phyloP scores from a whole-genome alignment of 208 protist genomes.

The Crithidia expoeki region DNA sequence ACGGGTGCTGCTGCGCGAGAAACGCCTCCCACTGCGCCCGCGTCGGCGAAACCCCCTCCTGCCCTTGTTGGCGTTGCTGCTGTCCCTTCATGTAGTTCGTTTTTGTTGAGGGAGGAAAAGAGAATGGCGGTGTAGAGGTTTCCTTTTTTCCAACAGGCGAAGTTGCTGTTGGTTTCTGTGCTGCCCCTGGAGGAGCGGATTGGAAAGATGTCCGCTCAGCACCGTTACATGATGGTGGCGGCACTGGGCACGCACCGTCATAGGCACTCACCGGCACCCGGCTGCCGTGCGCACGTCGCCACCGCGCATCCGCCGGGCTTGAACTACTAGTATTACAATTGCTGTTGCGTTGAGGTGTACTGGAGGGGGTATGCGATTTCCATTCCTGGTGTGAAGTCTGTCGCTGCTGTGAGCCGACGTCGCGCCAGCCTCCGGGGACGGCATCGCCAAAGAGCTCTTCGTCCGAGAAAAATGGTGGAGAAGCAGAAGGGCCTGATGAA shows the following conservation, averaged over 20 bases:
- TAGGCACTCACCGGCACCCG: conserved; percentile 78
- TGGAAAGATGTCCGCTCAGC: neutral
- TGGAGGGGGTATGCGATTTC: no score
- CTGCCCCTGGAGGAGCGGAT: neutral
- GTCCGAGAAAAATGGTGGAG: conserved; percentile 52
- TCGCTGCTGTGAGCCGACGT: conserved; percentile 21
- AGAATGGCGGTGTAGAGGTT: neutral
- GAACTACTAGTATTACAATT: neutral
- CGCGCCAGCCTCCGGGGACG: conserved; percentile 45
- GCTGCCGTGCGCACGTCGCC: conserved; percentile 59
- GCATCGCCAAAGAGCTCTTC: conserved; percentile 64
- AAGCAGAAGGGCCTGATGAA: neutral
- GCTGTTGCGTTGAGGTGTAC: conserved; percentile 12
- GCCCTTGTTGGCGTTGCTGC: neutral
- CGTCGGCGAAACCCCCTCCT: neutral
- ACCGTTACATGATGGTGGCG: conserved; percentile 4
- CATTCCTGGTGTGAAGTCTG: no score
- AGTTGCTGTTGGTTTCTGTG: neutral
- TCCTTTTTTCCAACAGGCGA: no score
- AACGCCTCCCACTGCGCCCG: conserved; percentile 23
- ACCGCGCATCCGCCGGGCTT: conserved; percentile 42
- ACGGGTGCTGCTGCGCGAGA: conserved; percentile 20
- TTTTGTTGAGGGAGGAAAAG: no score
- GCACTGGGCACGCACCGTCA: conserved; percentile 22
- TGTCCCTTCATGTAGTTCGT: neutral